Percentiles rank a stretch among this genome's conserved stretches.
These are phyloP conservation scores for Coemansia reversa DNA, from an alignment of 192 early-diverging fungal species.

Conservation along the genomic window DNA sequence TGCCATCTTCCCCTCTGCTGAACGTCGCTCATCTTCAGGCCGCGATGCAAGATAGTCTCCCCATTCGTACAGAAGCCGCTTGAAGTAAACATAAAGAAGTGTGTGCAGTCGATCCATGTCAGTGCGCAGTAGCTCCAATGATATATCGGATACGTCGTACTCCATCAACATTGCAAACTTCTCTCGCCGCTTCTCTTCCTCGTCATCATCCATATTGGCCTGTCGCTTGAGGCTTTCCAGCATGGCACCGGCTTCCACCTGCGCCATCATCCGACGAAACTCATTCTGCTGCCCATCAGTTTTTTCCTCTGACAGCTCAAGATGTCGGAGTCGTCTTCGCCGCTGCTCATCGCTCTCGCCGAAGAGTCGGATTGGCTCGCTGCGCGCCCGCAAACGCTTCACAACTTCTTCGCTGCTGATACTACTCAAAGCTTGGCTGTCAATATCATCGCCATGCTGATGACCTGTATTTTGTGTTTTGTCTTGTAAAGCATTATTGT, in stretches of 20 bases:
- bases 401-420: conserved; percentile 75
- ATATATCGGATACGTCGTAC: conserved; percentile 73
- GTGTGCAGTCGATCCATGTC: conserved; percentile 73
- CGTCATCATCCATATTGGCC: conserved; percentile 53
- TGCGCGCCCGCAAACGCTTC: conserved; percentile 77
- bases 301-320: conserved; percentile 83
- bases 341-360: conserved; percentile 84
- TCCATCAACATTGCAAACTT: conserved; percentile 39
- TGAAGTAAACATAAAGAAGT: conserved; percentile 82
- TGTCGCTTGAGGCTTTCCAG: conserved; percentile 69
- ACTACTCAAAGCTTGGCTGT: neutral
- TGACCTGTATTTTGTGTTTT: neutral
- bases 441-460: neutral
- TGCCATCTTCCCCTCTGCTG: conserved; percentile 75
- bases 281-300: conserved; percentile 88
- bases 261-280: conserved; percentile 79
- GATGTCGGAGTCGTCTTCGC: conserved; percentile 69
- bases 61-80: conserved; percentile 86
- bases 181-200: conserved; percentile 32
- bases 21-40: conserved; percentile 78
- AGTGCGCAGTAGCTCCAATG: conserved; percentile 67
- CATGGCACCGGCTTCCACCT: conserved; percentile 76
- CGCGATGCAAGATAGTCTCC: conserved; percentile 70
- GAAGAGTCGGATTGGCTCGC: conserved; percentile 90
- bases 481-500: conserved; percentile 12